These are phyloP conservation scores for Spergularia marina DNA, from an alignment of 148 eudicot species.

Conservation along the genomic window DNA sequence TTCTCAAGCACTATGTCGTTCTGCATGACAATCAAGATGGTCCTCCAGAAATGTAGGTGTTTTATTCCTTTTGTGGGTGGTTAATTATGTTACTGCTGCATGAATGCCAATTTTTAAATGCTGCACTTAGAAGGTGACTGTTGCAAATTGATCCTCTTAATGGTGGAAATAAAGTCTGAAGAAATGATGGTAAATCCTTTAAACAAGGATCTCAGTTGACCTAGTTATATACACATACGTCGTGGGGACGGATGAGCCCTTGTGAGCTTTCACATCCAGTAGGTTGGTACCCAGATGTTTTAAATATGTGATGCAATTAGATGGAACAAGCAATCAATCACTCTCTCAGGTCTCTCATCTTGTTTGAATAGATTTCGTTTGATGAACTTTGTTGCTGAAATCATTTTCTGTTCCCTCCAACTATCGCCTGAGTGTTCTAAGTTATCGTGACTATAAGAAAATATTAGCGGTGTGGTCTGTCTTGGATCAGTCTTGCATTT, in stretches of 20 bases:
- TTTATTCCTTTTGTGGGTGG: constrained; percentile 4
- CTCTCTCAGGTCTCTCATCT: too few species aligned
- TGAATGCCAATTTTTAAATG: not conserved
- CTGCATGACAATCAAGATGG: constrained; percentile 90
- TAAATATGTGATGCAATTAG: not conserved
- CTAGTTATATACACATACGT: not conserved
- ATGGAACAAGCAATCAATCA: too few species aligned
- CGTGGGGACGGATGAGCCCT: constrained; percentile 6
- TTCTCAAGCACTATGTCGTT: constrained; percentile 74
- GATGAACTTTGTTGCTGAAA: not conserved
- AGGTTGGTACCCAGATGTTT: not conserved
- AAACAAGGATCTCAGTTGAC: not conserved
- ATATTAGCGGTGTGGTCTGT: not conserved
- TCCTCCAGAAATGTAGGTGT: constrained; percentile 52
- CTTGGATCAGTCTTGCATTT: not conserved
- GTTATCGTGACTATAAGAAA: not conserved
- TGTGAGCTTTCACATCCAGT: not conserved
- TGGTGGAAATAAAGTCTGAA: not conserved
- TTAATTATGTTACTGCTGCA: not conserved
- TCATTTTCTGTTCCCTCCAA: not conserved
- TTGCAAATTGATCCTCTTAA: not conserved
- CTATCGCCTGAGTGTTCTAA: not conserved
- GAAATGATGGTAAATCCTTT: not conserved
- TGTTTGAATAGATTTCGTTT: not conserved
- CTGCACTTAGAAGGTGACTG: not conserved